Base-by-base conservation (phyloP, 2,329 filamentous ascomycete genomes). In the Chaetomiaceae sp. region DNA sequence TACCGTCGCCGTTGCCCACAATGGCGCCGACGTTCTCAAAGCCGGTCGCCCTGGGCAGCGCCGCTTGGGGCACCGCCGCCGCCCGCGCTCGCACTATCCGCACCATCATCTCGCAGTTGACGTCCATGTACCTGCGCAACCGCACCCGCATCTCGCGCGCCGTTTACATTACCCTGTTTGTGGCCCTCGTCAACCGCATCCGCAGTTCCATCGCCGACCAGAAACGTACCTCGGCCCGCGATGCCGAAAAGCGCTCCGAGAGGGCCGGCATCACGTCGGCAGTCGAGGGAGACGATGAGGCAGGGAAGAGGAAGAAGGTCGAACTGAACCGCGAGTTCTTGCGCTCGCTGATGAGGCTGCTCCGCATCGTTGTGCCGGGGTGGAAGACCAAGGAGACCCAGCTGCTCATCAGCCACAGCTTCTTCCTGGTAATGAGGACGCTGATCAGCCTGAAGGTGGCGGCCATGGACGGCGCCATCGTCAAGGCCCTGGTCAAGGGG, bases 371-470 rank as follows among this genome's bases (percentile, higher is more conserved):
- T 43, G 85, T 99, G 57, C 94, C 94, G 0, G 87, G 90, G 42
- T 95, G 89, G 86, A 80, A 81, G 66, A 95, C 87, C 70, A 91
- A 91, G 68, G 94, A 99, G 75, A 77, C 92, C 29, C 76, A 91
- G 58, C 74, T 99, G 62, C 74, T 99, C 54, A 78, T 92, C 62
- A 95, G 89, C 71, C 94, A 99, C 69, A 96, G 87, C 66, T 83
- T 97, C 63, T 99, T 99, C 68, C 74, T 99, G 61, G 87, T 99
- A 18, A 70, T 96, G 55, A 77, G 94, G 63, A 97, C 94, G 1
- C 74, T 99, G 65, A 90, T 99, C 63, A 96, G 91, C 71, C 70
- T 99, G 63, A 95, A 96, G 70, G 94, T 99, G 20, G 94, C 94
- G 2, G 91, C 96, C 69, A 85, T 99, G 76, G 94, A 99, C 71